Conservation (phyloP, 768 basidiomycete species). For the Xanthoconium purpureum region DNA sequence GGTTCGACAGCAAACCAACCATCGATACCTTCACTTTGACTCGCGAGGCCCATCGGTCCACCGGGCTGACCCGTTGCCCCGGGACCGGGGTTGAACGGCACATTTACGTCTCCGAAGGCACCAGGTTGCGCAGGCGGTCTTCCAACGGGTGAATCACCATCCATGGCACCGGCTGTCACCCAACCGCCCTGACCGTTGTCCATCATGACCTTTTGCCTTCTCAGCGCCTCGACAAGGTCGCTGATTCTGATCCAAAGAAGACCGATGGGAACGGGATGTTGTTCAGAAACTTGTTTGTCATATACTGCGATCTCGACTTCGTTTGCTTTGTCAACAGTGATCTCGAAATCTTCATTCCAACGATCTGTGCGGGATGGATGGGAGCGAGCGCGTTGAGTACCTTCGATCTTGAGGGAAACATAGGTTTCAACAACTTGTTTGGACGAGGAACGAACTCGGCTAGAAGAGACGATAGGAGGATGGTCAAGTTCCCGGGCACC, state of each 20-base stretch:
- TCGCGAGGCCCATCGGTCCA: conserved; percentile 22
- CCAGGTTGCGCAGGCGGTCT: conserved; percentile 51
- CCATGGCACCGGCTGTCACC: conserved; percentile 94
- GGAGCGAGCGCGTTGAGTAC: conserved; percentile 86
- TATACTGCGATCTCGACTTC: conserved; percentile 97
- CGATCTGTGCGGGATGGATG: conserved; percentile 92
- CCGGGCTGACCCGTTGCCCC: conserved; percentile 29
- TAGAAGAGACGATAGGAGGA: conserved; percentile 64
- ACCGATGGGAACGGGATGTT: conserved; percentile 84
- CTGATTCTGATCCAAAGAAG: conserved; percentile 92
- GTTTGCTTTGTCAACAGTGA: conserved; percentile 95
- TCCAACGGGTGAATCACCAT: conserved; percentile 49
- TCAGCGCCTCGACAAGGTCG: conserved; percentile 89
- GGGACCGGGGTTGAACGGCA: conserved; percentile 38
- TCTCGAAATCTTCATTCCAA: conserved; percentile 98
- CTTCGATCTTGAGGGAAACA: conserved; percentile 95
- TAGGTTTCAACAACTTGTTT: conserved; percentile 79
- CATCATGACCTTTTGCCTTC: conserved; percentile 87
- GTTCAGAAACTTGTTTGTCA: conserved; percentile 83
- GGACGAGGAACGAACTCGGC: conserved; percentile 70
- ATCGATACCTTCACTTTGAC: conserved; percentile 75
- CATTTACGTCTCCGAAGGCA: conserved; percentile 44
- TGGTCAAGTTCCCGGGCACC: conserved; percentile 95
- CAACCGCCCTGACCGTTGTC: conserved; percentile 88
- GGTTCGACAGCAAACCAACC: conserved; percentile 98